Evolutionary conservation across 305 asterid species (phyloP).

Genomic region (Ilex paraguariensis): DNA sequence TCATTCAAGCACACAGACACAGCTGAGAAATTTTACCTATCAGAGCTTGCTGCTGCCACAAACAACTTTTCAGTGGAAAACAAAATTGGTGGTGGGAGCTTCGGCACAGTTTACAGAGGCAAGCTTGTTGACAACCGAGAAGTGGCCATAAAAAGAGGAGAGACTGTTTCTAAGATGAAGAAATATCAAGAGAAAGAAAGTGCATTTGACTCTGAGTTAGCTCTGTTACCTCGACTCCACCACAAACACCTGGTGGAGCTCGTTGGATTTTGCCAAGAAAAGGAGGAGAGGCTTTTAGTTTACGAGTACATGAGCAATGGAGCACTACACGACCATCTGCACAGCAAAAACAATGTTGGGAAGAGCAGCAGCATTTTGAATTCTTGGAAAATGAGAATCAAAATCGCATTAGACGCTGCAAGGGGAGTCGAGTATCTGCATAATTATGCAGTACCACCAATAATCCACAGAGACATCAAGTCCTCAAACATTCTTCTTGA

Average conservation of each 20-base stretch:
- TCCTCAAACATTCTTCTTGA: not conserved
- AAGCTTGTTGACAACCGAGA: slow-evolving; percentile 12
- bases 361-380: not conserved
- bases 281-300: not conserved
- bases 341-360: not conserved
- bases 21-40: slow-evolving; percentile 6
- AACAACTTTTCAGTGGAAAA: slow-evolving; percentile 11
- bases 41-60: slow-evolving; percentile 14
- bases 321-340: not conserved
- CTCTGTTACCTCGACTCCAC: slow-evolving; percentile 15
- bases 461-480: not conserved
- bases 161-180: not conserved
- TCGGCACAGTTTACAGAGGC: slow-evolving; percentile 18
- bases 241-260: slow-evolving; percentile 15
- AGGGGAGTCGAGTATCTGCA: not conserved
- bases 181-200: slow-evolving; percentile 16
- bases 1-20: slow-evolving; percentile 12
- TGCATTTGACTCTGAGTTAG: slow-evolving; percentile 11
- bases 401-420: not conserved
- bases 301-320: slow-evolving; percentile 1
- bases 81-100: slow-evolving; percentile 21
- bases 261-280: slow-evolving; percentile 1
- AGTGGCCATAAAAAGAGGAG: slow-evolving; percentile 18
- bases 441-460: not conserved
- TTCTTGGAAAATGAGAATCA: not conserved